phyloP scores from a whole-genome alignment of 1,284 basidiomycete genomes.

The Amylostereum areolatum region DNA sequence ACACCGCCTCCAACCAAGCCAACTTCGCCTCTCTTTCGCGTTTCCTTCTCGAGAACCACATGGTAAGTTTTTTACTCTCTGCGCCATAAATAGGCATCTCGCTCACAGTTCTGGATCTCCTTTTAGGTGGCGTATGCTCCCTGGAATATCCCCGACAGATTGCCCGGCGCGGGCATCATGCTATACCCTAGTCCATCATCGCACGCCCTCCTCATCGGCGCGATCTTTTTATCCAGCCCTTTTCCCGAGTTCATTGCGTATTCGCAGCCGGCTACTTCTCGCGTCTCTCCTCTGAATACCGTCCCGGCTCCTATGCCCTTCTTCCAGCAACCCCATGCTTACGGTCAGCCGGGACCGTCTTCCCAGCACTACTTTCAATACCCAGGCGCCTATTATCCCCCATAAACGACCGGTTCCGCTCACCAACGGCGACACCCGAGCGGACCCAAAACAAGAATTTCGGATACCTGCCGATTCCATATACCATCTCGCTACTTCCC shows the following conservation, averaged over 20 bases:
- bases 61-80: constrained; percentile 30
- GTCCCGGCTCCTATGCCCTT: constrained; percentile 3
- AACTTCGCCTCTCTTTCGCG: constrained; percentile 49
- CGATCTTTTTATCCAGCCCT: constrained; percentile 41
- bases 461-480: too few species aligned
- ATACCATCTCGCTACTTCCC: too few species aligned
- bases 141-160: constrained; percentile 39
- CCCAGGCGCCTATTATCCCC: too few species aligned
- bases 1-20: constrained; percentile 42
- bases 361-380: neutral
- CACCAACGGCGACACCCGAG: too few species aligned
- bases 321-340: constrained; percentile 9
- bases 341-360: constrained; percentile 5
- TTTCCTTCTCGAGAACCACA: constrained; percentile 43
- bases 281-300: neutral
- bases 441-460: too few species aligned
- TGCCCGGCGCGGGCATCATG: constrained; percentile 48
- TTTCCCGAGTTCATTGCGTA: constrained; percentile 47
- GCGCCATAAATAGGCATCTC: neutral
- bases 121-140: constrained; percentile 48
- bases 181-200: constrained; percentile 54
- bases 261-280: constrained; percentile 10
- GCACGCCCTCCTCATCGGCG: constrained; percentile 50
- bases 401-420: too few species aligned
- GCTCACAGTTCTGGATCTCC: constrained; percentile 1